Base-by-base conservation (phyloP, 345 rosid genomes). In the Punica granatum region DNA sequence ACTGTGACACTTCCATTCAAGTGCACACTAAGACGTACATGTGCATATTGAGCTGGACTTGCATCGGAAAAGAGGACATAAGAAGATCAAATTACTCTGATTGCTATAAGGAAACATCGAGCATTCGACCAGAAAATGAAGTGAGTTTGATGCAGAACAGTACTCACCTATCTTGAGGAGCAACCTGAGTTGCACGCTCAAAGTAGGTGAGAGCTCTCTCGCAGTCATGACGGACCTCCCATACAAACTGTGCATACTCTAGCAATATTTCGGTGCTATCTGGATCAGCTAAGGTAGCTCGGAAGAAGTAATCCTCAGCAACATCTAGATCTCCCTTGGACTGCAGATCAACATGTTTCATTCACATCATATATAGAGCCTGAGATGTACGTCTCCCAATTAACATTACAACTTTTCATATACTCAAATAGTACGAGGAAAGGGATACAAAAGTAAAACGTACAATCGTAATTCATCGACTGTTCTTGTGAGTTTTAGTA, bases 221-320 rank as follows among this genome's bases (percentile, higher is more conserved):
- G 77, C 76, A 78, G 71, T 90, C 90, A 66, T 72, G 82, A 74
- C 90, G 81, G 66, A 85, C 80, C 69, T 86, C 80, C 98, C 92
- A 90, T 2, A 78, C 79, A 64, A 88, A 66, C 77, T 83, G 84
- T 70, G 91, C 98, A 74, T 85, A 84, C 73, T 78, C 76, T 16
- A 82, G 56, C 56, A 86, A 79, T 30, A 79, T 82, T 44, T 80
- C 76, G 62, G 88, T 82, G 53, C 88, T 83, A 66, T 75, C 78
- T 64, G 96, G 96, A 70, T 86, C 86, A 58, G 85, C 95, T 46
- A 86, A 58, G 13, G 79, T 78, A 49, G 90, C 89, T 18, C 86
- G 84, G 15, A 65, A 83, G 80, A 77, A 89, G 74, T 81, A 85
- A 61, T 86, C 86, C 80, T 85, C 88, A 25, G 97, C 95, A 65